Evolutionary conservation across 179 eudicot genomes (phyloP).

Genomic region (Actinidia chinensis): DNA sequence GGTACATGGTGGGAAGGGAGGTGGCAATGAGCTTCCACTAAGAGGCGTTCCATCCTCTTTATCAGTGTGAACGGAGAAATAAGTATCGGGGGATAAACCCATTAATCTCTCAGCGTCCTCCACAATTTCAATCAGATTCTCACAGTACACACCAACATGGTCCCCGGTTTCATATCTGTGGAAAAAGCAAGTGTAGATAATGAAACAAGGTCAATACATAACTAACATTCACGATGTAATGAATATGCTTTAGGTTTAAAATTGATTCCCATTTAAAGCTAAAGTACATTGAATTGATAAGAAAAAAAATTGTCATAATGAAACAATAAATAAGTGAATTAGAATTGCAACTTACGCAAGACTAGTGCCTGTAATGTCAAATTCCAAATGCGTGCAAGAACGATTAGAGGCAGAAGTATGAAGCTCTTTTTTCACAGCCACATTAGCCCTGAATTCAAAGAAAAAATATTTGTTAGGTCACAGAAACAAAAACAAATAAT

Average conservation of each 20-base stretch:
- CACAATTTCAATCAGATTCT: slow-evolving; percentile 68
- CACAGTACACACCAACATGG: slow-evolving; percentile 93
- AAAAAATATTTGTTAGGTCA: slow-evolving; percentile 17
- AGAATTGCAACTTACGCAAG: slow-evolving; percentile 57
- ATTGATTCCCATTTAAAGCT: background rate
- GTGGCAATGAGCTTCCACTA: slow-evolving; percentile 66
- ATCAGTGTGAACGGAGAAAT: slow-evolving; percentile 71
- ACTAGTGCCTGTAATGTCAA: slow-evolving; percentile 77
- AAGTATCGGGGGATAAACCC: slow-evolving; percentile 59
- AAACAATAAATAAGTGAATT: background rate
- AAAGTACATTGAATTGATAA: background rate
- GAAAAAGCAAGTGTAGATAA: background rate
- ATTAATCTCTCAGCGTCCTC: slow-evolving; percentile 80
- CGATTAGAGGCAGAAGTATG: slow-evolving; percentile 87
- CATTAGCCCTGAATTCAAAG: slow-evolving; percentile 53
- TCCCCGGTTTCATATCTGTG: slow-evolving; percentile 95
- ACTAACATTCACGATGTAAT: background rate
- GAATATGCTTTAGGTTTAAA: too few species aligned
- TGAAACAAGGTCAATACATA: background rate
- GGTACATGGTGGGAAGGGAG: slow-evolving; percentile 87
- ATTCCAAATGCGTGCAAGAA: slow-evolving; percentile 93
- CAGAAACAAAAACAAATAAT: background rate
- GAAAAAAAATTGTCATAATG: background rate
- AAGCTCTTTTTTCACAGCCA: slow-evolving; percentile 86
- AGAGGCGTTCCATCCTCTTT: slow-evolving; percentile 84